Evolutionary conservation across 2,329 filamentous ascomycete genomes (phyloP).

Genomic region (Venturia effusa): DNA sequence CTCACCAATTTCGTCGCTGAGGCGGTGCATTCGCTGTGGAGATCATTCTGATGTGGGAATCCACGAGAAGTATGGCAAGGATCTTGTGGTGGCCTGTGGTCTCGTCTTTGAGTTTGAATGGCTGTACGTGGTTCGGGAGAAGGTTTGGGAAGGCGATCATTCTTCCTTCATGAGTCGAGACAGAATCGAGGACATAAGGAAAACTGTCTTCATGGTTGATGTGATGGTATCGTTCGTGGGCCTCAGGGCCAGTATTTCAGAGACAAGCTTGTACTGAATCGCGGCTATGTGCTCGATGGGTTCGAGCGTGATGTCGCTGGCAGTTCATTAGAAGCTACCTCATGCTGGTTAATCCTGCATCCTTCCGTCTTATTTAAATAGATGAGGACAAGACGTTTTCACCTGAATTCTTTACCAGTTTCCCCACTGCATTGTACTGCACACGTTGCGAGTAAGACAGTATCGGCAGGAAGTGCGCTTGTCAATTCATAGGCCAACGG

Average conservation of each 20-base stretch:
- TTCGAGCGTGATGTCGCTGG: too few species aligned
- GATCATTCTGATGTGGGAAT: slow-evolving; percentile 41
- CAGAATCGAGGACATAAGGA: slow-evolving; percentile 34
- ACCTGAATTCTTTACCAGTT: not conserved
- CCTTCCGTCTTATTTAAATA: not conserved
- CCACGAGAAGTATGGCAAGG: slow-evolving; percentile 48
- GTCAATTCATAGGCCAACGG: slow-evolving; percentile 17
- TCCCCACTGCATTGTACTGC: slow-evolving; percentile 12
- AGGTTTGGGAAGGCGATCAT: slow-evolving; percentile 42
- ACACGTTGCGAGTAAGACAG: slow-evolving; percentile 14
- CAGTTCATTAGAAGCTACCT: slow-evolving; percentile 36
- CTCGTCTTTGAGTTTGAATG: slow-evolving; percentile 39
- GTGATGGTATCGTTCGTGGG: slow-evolving; percentile 27
- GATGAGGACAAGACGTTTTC: not conserved
- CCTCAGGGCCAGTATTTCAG: slow-evolving; percentile 9
- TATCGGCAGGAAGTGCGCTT: slow-evolving; percentile 14
- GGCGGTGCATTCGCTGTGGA: slow-evolving; percentile 42
- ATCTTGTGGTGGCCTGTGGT: slow-evolving; percentile 46
- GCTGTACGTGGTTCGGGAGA: slow-evolving; percentile 40
- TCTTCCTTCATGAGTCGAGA: slow-evolving; percentile 34
- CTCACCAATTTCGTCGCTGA: slow-evolving; percentile 37
- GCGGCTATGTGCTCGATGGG: too few species aligned
- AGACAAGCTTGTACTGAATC: too few species aligned
- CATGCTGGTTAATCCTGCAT: slow-evolving; percentile 41
- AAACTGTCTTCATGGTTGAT: slow-evolving; percentile 24